Percentiles rank a stretch among this genome's conserved stretches.
Conservation (phyloP, 306 rosid species). For the Myrica gale region DNA sequence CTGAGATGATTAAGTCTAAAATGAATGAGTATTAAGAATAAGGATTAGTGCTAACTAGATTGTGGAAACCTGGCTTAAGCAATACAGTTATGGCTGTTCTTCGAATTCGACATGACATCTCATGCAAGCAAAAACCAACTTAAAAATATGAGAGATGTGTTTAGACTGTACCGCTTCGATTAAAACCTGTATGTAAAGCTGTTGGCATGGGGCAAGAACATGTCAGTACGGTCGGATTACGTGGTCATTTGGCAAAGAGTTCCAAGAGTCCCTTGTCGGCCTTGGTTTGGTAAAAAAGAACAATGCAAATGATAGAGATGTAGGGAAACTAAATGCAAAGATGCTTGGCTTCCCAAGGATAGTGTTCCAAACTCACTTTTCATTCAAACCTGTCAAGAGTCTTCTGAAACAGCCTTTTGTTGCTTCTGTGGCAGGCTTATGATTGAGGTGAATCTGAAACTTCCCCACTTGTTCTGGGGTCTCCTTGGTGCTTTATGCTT, state of each 20-base stretch:
- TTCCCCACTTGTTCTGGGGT: slow-evolving; percentile 59
- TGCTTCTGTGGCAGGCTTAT: slow-evolving; percentile 75
- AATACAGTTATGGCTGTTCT: not conserved
- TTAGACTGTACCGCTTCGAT: slow-evolving; percentile 22
- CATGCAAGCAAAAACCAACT: not conserved
- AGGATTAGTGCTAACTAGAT: not conserved
- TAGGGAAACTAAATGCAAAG: slow-evolving; percentile 56
- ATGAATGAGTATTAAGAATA: too few relatives aligned
- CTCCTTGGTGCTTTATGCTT: slow-evolving; percentile 55
- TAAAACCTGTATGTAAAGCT: slow-evolving; percentile 5
- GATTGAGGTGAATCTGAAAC: slow-evolving; percentile 76
- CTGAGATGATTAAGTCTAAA: too few relatives aligned
- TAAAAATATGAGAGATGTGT: not conserved
- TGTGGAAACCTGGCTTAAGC: not conserved
- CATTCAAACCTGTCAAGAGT: slow-evolving; percentile 80
- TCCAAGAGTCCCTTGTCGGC: slow-evolving; percentile 34
- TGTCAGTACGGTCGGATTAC: slow-evolving; percentile 41
- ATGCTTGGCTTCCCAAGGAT: slow-evolving; percentile 88
- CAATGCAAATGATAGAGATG: slow-evolving; percentile 49
- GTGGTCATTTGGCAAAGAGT: slow-evolving; percentile 38
- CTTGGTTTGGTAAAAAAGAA: slow-evolving; percentile 60
- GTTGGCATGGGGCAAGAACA: slow-evolving; percentile 29
- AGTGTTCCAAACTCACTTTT: slow-evolving; percentile 73
- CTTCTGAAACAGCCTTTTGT: slow-evolving; percentile 77
- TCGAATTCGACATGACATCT: not conserved